Evolutionary conservation across 805 yeast species (phyloP), one percentile per base, ranked within the genome.

Genomic region (Suhomyces sp.): DNA sequence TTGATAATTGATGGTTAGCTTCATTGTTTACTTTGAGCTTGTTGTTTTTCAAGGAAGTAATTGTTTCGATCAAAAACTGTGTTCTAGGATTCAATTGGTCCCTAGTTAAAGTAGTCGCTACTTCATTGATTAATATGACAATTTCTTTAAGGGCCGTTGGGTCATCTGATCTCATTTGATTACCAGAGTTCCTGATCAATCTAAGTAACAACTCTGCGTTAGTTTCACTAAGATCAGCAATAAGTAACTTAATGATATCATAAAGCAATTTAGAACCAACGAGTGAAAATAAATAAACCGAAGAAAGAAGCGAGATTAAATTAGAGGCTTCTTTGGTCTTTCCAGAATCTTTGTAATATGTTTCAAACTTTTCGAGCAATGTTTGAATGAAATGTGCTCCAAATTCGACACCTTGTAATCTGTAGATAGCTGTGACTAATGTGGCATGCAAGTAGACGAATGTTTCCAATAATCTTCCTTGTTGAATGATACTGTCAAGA

Each of bases 161-260:
- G 55, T 93, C 98, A 56, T 93, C 98, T 4, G 85, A 65, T 53
- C 98, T 78, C 60, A 93, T 76, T 51, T 86, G 87, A 7, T 80
- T 74, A 28, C 98, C 99, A 8, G 88, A 77, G 22, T 78, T 78
- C 32, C 83, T 75, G 14, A 93, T 68, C 13, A 91, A 65, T 46
- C 82, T 76, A 34, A 91, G 63, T 31, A 93, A 65, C 12, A 87
- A 59, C 48, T 90, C 98, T 2, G 95, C 84, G 44, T 83, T 81
- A 13, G 65, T 47, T 55, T 90, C 96, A 36, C 76, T 71, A 12
- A 85, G 71, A 2, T 78, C 73, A 5, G 61, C 58, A 15, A 77
- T 70, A 38, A 86, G 63, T 19, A 56, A 56, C 23, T 65, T 64
- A 40, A 93, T 77, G 23, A 93, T 56, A 53, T 88, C 96, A 58